phyloP scores from a whole-genome alignment of 495 filamentous ascomycete genomes.

The Aspergillus diversus region DNA sequence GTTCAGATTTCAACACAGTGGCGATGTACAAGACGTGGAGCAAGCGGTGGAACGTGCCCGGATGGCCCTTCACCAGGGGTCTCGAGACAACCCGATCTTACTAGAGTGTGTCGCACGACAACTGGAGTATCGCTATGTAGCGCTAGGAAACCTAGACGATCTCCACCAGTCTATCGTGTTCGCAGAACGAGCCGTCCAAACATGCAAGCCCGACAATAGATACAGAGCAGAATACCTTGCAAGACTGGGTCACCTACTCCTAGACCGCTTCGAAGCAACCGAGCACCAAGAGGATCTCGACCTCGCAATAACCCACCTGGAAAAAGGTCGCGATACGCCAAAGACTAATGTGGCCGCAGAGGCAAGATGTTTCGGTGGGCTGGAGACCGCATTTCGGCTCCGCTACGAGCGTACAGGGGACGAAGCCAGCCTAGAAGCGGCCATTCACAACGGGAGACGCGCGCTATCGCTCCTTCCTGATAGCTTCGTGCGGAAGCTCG shows the following conservation, averaged over 20 bases:
- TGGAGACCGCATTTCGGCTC: neutral
- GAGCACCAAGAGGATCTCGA: neutral
- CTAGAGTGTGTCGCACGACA: neutral
- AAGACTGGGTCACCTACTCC: neutral
- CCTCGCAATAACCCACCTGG: neutral
- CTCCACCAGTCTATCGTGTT: neutral
- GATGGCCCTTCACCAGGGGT: neutral
- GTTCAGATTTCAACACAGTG: neutral
- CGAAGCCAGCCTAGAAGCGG: neutral
- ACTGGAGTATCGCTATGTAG: neutral
- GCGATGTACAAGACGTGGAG: neutral
- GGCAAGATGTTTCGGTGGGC: neutral
- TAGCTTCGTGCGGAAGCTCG: neutral
- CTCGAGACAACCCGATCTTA: neutral
- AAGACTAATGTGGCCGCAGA: neutral
- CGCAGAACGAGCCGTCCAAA: neutral
- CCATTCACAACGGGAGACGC: neutral
- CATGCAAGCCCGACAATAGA: neutral
- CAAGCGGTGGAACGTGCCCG: neutral
- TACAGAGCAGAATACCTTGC: neutral
- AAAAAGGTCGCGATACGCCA: neutral
- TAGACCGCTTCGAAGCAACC: neutral
- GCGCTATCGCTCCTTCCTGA: neutral
- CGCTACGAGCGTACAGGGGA: neutral
- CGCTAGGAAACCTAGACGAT: neutral